Base-by-base conservation (phyloP, 805 yeast genomes). In the Yamadazyma phyllophila region DNA sequence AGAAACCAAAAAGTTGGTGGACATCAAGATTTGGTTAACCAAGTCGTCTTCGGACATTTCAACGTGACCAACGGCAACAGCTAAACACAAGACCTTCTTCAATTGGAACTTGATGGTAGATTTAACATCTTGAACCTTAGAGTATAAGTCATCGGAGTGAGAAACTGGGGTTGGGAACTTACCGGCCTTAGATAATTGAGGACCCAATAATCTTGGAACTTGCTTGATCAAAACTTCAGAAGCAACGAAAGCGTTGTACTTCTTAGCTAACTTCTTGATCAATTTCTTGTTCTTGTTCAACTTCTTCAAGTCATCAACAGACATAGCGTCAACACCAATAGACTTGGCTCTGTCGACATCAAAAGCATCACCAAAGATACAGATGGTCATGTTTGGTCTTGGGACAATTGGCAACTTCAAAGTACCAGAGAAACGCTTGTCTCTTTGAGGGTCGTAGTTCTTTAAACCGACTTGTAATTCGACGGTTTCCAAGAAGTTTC, bases 131-230 rank as follows among this genome's bases (percentile, higher is more conserved):
- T 80, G 83, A 67, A 94, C 94, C 88, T 92, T 94, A 62, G 82
- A 71, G 85, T 88, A 88, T 73, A 94, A 84, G 76, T 94, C 99
- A 74, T 94, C 99, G 77, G 88, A 82, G 88, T 94, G 99, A 59
- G 99, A 94, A 66, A 94, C 99, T 80, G 99, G 99, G 76, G 98
- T 92, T 78, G 99, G 99, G 97, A 94, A 94, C 92, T 94, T 94
- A 87, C 99, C 99, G 73, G 97, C 98, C 88, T 94, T 94, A 64
- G 99, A 94, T 73, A 94, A 89, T 78, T 92, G 97, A 76, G 99
- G 99, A 82, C 99, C 99, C 73, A 94, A 84, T 74, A 94, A 84
- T 86, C 99, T 94, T 80, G 99, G 99, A 74, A 94, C 96, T 83
- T 94, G 99, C 85, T 94, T 94, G 77, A 94, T 94, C 77, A 94